phyloP scores from a whole-genome alignment of 2,329 filamentous ascomycete species.

The Colletotrichum sp. region DNA sequence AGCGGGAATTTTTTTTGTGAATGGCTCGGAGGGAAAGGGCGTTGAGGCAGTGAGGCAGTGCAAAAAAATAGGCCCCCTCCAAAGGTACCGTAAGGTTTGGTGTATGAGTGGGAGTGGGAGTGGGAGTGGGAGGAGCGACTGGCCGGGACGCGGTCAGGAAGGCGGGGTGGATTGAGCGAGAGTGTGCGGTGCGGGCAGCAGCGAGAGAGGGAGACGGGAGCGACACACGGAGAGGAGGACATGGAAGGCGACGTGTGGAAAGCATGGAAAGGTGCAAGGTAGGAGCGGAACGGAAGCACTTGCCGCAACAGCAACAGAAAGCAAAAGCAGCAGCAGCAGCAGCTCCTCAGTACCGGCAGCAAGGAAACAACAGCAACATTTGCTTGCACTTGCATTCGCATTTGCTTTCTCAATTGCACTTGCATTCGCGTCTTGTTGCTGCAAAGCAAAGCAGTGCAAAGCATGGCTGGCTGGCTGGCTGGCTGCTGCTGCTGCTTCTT shows the following conservation, averaged over 20 bases:
- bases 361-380: neutral
- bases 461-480: neutral
- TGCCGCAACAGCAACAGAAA: neutral
- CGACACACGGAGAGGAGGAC: neutral
- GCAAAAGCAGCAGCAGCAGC: neutral
- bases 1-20: constrained; percentile 16
- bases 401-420: neutral
- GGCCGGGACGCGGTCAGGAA: constrained; percentile 7
- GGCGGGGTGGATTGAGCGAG: constrained; percentile 12
- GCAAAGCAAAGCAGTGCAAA: neutral
- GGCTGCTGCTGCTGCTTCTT: neutral
- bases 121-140: constrained; percentile 21
- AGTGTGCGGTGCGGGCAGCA: neutral
- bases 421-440: neutral
- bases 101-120: constrained; percentile 17
- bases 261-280: neutral
- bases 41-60: constrained; percentile 23
- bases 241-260: neutral
- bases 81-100: constrained; percentile 20
- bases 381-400: neutral
- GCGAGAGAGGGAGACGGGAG: neutral
- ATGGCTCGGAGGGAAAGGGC: constrained; percentile 13
- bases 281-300: neutral
- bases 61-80: constrained; percentile 13
- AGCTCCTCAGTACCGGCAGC: neutral